These are phyloP conservation scores for Phialophora macrospora DNA, from an alignment of 2,329 filamentous ascomycete species.

Conservation along the genomic window DNA sequence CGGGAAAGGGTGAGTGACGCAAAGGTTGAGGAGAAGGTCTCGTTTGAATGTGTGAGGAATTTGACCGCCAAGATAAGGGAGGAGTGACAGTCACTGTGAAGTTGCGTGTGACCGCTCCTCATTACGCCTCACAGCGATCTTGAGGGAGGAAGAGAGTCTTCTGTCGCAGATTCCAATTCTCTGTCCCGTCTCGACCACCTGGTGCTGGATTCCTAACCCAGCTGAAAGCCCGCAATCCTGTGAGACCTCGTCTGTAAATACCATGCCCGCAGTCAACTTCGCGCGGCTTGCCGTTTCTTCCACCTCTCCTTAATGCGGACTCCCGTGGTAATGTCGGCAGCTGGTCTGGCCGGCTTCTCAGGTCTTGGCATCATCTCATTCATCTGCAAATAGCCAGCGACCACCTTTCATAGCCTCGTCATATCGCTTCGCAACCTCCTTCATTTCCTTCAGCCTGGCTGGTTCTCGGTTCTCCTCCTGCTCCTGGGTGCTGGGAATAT, in stretches of 20 bases:
- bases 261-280: not conserved
- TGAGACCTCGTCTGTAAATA: not conserved
- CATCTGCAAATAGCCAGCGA: conserved; percentile 39
- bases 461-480: conserved; percentile 67
- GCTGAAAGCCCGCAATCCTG: not conserved
- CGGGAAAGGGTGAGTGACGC: not conserved
- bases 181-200: not conserved
- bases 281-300: not conserved
- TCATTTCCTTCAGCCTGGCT: conserved; percentile 66
- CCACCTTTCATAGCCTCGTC: conserved; percentile 73
- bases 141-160: not conserved
- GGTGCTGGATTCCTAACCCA: not conserved
- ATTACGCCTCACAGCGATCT: not conserved
- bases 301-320: not conserved
- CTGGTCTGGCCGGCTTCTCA: not conserved
- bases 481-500: conserved; percentile 90
- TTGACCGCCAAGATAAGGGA: not conserved
- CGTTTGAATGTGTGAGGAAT: not conserved
- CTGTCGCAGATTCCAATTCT: not conserved
- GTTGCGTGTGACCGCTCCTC: not conserved
- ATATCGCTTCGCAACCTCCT: conserved; percentile 73
- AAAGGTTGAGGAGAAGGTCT: not conserved
- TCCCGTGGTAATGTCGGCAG: not conserved
- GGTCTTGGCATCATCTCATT: conserved; percentile 18
- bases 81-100: not conserved